These are phyloP conservation scores for Kingdonia uniflora DNA, from an alignment of 164 flowering plant genomes.

Conservation along the genomic window DNA sequence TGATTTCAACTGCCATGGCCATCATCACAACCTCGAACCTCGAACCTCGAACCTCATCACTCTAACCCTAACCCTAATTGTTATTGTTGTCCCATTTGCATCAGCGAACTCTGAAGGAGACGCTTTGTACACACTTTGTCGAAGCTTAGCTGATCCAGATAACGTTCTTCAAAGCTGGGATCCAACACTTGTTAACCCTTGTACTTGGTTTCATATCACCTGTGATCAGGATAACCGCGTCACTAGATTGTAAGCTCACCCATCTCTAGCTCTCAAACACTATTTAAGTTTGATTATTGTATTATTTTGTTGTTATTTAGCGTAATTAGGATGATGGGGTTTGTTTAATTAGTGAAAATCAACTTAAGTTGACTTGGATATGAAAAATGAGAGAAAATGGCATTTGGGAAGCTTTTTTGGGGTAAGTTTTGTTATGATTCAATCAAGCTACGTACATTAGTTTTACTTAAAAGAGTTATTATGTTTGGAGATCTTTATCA, in stretches of 20 bases:
- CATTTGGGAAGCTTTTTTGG: too few relatives aligned
- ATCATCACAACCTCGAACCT: too few relatives aligned
- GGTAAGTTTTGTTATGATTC: too few relatives aligned
- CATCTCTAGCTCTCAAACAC: neutral
- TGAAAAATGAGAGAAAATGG: too few relatives aligned
- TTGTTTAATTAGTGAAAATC: neutral
- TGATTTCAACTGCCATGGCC: too few relatives aligned
- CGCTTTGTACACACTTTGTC: conserved; percentile 53
- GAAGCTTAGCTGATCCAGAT: conserved; percentile 69
- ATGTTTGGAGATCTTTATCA: too few relatives aligned
- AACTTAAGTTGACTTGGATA: too few relatives aligned
- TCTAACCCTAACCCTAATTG: conserved; percentile 8
- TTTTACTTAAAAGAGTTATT: too few relatives aligned
- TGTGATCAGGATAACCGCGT: conserved; percentile 77
- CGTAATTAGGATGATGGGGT: too few relatives aligned
- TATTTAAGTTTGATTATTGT: neutral
- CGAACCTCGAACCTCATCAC: too few relatives aligned
- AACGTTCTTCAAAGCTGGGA: conserved; percentile 91
- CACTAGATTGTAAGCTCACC: conserved; percentile 49
- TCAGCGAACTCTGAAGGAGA: conserved; percentile 61
- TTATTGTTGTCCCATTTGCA: conserved; percentile 5
- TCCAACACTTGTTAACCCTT: conserved; percentile 78
- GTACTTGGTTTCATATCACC: conserved; percentile 91
- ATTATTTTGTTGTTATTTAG: too few relatives aligned
- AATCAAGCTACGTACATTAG: too few relatives aligned